Evolutionary conservation across 202 grass and related monocot species (phyloP), one percentile per base, ranked within the genome.

Genomic region (Elaeis oleifera): DNA sequence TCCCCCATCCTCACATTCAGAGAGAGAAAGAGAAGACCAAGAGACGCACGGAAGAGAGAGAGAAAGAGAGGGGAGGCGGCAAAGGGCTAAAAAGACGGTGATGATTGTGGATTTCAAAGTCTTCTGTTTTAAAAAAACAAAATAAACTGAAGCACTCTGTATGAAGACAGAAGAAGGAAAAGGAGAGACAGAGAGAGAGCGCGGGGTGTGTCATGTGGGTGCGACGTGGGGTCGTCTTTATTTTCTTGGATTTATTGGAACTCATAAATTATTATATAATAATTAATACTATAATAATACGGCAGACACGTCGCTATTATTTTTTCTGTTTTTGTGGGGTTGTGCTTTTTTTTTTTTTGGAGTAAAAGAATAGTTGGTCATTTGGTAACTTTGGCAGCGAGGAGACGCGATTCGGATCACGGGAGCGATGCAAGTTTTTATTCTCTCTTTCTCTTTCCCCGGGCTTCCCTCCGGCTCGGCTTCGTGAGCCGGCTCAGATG

Each of bases 1-100:
- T 13, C 9, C 51, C 62, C 73, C 60, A 26, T 69, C 13, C 11
- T 15, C 8, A 70, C 28, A 44, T 18, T 36, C 50, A 75, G 44
- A 58, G 51, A 70, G 29, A 53, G 28, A 63, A 55, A 53, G 53
- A 71, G 39, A n/a, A 22, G 61, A 75, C 71, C 52, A 25, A 65
- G 73, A 78, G 59, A 58, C 48, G 71, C 53, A 62, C 39, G 56
- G 61, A 49, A 6, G 5, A 61, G 21, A 68, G 5, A 68, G 20
- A 22, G 61, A 75, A 71, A 29, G 51, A 61, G 77, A 74, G 54
- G 56, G 56, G 67, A 49, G 79, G 62, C 66, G 55, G 66, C 68
- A 59, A 58, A 63, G 71, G 13, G 36, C 14, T 17, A 5, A 81
- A 51, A 69, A 56, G 68, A 19, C 3, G 54, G 6, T 14, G 58